A percentile compares a stretch with the other conserved stretches of the same genome.
Conservation (phyloP, 73 alveolate species). For the Paraurostyla sp. region DNA sequence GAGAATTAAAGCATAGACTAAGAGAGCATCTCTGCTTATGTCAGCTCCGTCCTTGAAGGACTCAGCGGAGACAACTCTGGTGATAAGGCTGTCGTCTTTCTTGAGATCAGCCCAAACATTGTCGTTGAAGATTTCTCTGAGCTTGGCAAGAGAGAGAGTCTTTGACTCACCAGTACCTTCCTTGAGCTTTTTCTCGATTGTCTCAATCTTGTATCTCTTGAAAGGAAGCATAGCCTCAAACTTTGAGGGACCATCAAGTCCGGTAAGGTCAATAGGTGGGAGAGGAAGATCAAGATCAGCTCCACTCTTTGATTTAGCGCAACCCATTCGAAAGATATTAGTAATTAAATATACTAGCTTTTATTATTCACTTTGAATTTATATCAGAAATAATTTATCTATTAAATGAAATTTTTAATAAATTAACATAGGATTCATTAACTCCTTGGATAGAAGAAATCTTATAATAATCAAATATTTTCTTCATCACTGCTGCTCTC, state of each 20-base stretch:
- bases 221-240: slow-evolving; percentile 28
- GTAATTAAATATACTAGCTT: no score
- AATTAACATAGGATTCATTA: no score
- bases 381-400: no score
- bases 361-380: no score
- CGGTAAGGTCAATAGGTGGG: slow-evolving; percentile 18
- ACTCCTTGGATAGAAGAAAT: no score
- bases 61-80: slow-evolving; percentile 5
- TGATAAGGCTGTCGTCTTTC: slow-evolving; percentile 22
- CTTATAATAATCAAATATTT: no score
- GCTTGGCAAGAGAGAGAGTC: neutral
- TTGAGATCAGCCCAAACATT: slow-evolving; percentile 37
- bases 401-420: no score
- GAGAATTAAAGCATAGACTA: slow-evolving; percentile 12
- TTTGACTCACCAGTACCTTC: neutral
- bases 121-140: neutral
- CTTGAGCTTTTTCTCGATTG: slow-evolving; percentile 7
- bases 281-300: slow-evolving; percentile 41
- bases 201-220: slow-evolving; percentile 44
- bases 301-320: neutral
- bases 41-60: slow-evolving; percentile 23
- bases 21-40: slow-evolving; percentile 44
- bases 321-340: neutral
- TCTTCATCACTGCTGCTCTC: no score
- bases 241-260: slow-evolving; percentile 39